Percentiles rank a stretch among this genome's conserved stretches.
Conservation (phyloP, 2,329 filamentous ascomycete genomes). For the Orbilia blumenaviensis region DNA sequence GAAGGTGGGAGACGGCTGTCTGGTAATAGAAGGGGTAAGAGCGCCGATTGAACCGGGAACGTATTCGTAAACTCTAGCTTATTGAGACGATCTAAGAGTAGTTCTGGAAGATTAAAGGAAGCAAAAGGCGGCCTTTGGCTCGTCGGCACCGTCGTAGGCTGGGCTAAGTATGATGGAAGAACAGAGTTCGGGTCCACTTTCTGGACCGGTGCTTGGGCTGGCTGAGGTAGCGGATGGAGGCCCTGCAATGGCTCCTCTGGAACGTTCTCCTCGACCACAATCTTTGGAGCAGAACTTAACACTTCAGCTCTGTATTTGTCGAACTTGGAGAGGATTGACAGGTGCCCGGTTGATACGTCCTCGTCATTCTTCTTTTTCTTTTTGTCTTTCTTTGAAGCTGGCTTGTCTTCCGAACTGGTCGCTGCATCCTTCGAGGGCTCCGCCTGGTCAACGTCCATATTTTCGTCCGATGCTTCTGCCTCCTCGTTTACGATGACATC, state of each 20-base stretch:
- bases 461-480: not conserved
- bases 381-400: slow-evolving; percentile 6
- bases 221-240: slow-evolving; percentile 57
- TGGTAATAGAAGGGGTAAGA: slow-evolving; percentile 79
- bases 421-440: not conserved
- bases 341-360: slow-evolving; percentile 35
- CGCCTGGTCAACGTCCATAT: slow-evolving; percentile 12
- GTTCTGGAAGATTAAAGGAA: slow-evolving; percentile 51
- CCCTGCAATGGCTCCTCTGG: slow-evolving; percentile 47
- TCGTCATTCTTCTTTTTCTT: slow-evolving; percentile 2
- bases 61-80: slow-evolving; percentile 75
- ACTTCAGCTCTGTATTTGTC: slow-evolving; percentile 43
- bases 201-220: slow-evolving; percentile 40
- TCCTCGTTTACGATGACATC: too few relatives aligned
- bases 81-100: slow-evolving; percentile 64
- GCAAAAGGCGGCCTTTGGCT: slow-evolving; percentile 54
- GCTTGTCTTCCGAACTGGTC: not conserved
- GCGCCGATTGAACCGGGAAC: slow-evolving; percentile 80
- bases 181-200: slow-evolving; percentile 54
- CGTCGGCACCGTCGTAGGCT: slow-evolving; percentile 55
- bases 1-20: not conserved
- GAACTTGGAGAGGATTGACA: slow-evolving; percentile 53
- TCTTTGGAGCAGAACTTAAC: not conserved
- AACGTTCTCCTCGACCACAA: not conserved
- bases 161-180: slow-evolving; percentile 56